Evolutionary conservation across 345 rosid species (phyloP).

Genomic region (Rhodamnia argentea): DNA sequence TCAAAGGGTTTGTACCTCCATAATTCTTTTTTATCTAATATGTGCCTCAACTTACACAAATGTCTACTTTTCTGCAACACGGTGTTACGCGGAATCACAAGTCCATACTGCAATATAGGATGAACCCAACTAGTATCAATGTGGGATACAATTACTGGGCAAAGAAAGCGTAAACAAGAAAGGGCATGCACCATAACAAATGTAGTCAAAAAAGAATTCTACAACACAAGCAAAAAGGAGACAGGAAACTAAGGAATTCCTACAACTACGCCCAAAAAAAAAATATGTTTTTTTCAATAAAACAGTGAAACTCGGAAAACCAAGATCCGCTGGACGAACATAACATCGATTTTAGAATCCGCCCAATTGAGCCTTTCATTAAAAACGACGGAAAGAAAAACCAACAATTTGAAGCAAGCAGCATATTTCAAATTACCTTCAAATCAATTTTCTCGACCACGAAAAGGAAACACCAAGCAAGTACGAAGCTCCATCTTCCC

Average conservation of each 20-base stretch:
- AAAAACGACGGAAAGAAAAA: background rate
- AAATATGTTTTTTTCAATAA: background rate
- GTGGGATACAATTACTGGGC: background rate
- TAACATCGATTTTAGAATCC: background rate
- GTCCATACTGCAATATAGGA: background rate
- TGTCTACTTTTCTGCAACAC: background rate
- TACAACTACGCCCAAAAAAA: background rate
- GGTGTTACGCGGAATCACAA: background rate
- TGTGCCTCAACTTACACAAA: background rate
- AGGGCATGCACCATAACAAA: background rate
- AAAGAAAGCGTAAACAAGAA: background rate
- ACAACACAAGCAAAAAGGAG: background rate
- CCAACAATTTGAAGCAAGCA: background rate
- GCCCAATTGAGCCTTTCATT: background rate
- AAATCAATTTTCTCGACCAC: background rate
- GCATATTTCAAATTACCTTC: background rate
- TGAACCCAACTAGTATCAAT: background rate
- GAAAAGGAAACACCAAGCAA: background rate
- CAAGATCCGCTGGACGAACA: background rate
- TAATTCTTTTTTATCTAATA: background rate
- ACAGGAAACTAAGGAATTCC: background rate
- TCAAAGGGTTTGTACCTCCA: slow-evolving; percentile 90
- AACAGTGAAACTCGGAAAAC: background rate
- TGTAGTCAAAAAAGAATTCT: background rate
- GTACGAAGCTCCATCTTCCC: background rate